phyloP scores from a whole-genome alignment of 2,329 filamentous ascomycete species.

The Pyrenophora graminea region DNA sequence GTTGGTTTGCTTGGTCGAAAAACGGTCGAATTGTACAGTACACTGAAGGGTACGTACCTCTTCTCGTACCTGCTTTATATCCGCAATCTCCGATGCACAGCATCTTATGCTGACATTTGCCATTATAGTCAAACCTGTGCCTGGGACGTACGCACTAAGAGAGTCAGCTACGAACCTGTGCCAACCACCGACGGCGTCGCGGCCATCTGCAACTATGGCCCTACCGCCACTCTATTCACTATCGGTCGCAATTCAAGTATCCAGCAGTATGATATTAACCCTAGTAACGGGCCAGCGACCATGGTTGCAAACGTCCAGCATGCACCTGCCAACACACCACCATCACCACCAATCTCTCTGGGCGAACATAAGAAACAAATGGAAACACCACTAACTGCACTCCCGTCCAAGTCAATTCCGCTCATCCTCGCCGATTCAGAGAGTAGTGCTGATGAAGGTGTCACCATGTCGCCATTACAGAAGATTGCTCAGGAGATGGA shows the following conservation, averaged over 20 bases:
- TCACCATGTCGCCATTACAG: constrained; percentile 69
- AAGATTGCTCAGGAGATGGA: constrained; percentile 74
- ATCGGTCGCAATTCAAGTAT: constrained; percentile 84
- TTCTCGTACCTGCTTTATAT: constrained; percentile 2
- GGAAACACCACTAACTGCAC: constrained; percentile 38
- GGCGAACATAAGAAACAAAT: constrained; percentile 65
- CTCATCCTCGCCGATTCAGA: constrained; percentile 59
- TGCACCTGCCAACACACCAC: constrained; percentile 74
- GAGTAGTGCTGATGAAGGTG: constrained; percentile 68
- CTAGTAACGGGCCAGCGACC: constrained; percentile 61
- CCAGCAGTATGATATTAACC: constrained; percentile 94
- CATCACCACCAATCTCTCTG: constrained; percentile 80
- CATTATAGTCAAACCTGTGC: constrained; percentile 74
- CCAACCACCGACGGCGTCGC: constrained; percentile 81
- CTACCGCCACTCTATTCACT: constrained; percentile 90
- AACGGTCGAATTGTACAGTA: constrained; percentile 95
- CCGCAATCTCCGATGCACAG: background rate
- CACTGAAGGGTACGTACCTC: constrained; percentile 75
- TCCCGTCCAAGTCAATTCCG: constrained; percentile 32
- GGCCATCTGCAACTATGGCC: constrained; percentile 85
- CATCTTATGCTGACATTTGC: constrained; percentile 24
- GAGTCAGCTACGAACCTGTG: constrained; percentile 86
- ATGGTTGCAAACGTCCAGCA: constrained; percentile 90
- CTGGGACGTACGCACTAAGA: constrained; percentile 98
- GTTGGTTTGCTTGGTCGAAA: constrained; percentile 99